These are phyloP conservation scores for Dothiorella sarmentorum DNA, from an alignment of 2,329 filamentous ascomycete species.

Conservation along the genomic window DNA sequence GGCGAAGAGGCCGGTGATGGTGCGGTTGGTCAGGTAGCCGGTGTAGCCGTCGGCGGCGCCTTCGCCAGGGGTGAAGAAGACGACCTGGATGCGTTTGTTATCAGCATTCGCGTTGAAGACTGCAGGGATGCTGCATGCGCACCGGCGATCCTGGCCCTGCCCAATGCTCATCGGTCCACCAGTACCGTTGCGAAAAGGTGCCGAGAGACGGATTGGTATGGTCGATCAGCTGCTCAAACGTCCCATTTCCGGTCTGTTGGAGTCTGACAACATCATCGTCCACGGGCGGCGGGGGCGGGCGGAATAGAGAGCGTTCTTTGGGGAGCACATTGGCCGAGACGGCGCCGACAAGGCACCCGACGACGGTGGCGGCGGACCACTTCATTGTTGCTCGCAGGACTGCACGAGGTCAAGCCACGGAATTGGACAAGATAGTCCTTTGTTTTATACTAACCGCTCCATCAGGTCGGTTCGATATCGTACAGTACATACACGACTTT, in stretches of 20 bases:
- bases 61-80: constrained; percentile 55
- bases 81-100: constrained; percentile 10
- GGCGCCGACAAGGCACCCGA: not conserved
- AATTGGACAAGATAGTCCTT: too few relatives aligned
- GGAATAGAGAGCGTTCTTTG: constrained; percentile 1
- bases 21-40: constrained; percentile 50
- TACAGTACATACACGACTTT: too few relatives aligned
- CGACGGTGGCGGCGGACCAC: not conserved
- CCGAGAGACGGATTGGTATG: constrained; percentile 55
- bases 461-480: too few relatives aligned
- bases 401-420: too few relatives aligned
- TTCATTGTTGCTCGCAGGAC: too few relatives aligned
- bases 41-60: constrained; percentile 45
- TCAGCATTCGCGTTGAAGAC: not conserved
- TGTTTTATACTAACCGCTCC: not conserved
- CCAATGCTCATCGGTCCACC: constrained; percentile 52
- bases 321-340: constrained; percentile 1
- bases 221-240: constrained; percentile 57
- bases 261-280: not conserved
- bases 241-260: not conserved
- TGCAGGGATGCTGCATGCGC: not conserved
- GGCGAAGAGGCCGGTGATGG: constrained; percentile 50
- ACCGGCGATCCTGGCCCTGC: constrained; percentile 52
- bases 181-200: constrained; percentile 55
- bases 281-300: not conserved